phyloP scores from a whole-genome alignment of 2,329 filamentous ascomycete genomes.

The Dothidotthia symphoricarpi region DNA sequence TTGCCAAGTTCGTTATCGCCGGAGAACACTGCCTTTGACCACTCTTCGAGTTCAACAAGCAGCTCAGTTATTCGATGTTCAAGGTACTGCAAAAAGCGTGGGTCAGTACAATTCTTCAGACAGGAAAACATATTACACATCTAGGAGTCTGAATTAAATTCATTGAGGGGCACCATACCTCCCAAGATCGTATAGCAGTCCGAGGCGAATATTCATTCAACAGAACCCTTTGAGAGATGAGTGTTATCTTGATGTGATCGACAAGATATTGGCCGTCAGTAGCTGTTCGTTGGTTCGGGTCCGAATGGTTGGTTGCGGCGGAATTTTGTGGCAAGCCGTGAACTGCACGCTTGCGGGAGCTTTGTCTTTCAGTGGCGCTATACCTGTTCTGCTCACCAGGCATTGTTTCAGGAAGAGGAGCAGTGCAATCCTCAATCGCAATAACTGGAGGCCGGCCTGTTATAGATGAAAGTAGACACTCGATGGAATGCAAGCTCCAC shows the following conservation, averaged over 20 bases:
- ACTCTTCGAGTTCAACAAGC: slow-evolving; percentile 33
- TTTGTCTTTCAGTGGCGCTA: too few relatives aligned
- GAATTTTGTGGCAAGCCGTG: slow-evolving; percentile 1
- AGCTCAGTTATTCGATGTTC: slow-evolving; percentile 34
- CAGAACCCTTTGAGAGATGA: slow-evolving; percentile 36
- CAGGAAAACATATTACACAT: too few relatives aligned
- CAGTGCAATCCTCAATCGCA: slow-evolving; percentile 33
- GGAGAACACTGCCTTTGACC: slow-evolving; percentile 24
- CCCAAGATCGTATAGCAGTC: slow-evolving; percentile 37
- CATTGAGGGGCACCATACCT: slow-evolving; percentile 12
- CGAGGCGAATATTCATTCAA: slow-evolving; percentile 37
- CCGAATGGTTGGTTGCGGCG: not conserved
- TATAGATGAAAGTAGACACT: slow-evolving; percentile 39
- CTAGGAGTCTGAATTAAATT: not conserved
- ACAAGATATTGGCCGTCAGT: slow-evolving; percentile 8
- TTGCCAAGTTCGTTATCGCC: not conserved
- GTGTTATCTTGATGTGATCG: slow-evolving; percentile 23
- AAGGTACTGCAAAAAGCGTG: slow-evolving; percentile 11
- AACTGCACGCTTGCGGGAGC: not conserved
- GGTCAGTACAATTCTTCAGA: slow-evolving; percentile 5
- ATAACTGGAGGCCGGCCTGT: slow-evolving; percentile 43
- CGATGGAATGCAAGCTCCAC: slow-evolving; percentile 43
- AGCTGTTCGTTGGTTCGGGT: not conserved
- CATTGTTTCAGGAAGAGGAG: slow-evolving; percentile 26
- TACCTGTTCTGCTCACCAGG: slow-evolving; percentile 1